phyloP scores from a whole-genome alignment of 2,329 filamentous ascomycete species.

The Neophaeococcomyces mojaviensis region DNA sequence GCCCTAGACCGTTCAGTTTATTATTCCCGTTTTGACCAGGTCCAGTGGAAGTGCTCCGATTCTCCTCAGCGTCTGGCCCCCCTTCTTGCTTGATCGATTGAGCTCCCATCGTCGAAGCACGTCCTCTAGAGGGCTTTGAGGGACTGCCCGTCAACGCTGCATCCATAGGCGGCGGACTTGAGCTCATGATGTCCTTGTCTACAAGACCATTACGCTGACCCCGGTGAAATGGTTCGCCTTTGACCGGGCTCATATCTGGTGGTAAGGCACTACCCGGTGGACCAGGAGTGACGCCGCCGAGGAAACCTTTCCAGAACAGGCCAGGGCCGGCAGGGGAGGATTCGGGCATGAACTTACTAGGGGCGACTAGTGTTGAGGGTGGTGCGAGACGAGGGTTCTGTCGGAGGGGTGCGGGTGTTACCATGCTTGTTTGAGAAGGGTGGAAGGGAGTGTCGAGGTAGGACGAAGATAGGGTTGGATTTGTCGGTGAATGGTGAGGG shows the following conservation, averaged over 20 bases:
- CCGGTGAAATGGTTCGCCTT: slow-evolving; percentile 27
- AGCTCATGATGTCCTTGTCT: slow-evolving; percentile 34
- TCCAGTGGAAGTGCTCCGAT: background rate
- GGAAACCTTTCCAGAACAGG: slow-evolving; percentile 43
- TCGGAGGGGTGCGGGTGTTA: slow-evolving; percentile 42
- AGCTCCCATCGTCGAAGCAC: slow-evolving; percentile 19
- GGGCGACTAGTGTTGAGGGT: slow-evolving; percentile 42
- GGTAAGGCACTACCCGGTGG: slow-evolving; percentile 11
- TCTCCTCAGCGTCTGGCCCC: slow-evolving; percentile 1
- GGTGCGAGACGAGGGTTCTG: slow-evolving; percentile 42
- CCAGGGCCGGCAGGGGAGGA: slow-evolving; percentile 37
- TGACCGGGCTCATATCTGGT: slow-evolving; percentile 41
- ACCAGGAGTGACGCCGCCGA: slow-evolving; percentile 28
- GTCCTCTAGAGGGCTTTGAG: slow-evolving; percentile 32
- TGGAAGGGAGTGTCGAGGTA: slow-evolving; percentile 38
- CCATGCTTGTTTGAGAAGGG: slow-evolving; percentile 35
- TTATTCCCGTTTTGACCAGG: background rate
- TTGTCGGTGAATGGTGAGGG: slow-evolving; percentile 28
- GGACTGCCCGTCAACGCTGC: slow-evolving; percentile 33
- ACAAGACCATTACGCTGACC: slow-evolving; percentile 25
- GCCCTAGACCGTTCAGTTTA: slow-evolving; percentile 11
- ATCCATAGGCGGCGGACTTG: slow-evolving; percentile 39
- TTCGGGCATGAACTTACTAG: slow-evolving; percentile 46
- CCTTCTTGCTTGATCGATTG: slow-evolving; percentile 28
- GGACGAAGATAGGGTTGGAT: slow-evolving; percentile 41